Percentiles rank a stretch among this genome's conserved stretches.
phyloP scores from a whole-genome alignment of 768 basidiomycete species.

The Cantharellus anzutake region DNA sequence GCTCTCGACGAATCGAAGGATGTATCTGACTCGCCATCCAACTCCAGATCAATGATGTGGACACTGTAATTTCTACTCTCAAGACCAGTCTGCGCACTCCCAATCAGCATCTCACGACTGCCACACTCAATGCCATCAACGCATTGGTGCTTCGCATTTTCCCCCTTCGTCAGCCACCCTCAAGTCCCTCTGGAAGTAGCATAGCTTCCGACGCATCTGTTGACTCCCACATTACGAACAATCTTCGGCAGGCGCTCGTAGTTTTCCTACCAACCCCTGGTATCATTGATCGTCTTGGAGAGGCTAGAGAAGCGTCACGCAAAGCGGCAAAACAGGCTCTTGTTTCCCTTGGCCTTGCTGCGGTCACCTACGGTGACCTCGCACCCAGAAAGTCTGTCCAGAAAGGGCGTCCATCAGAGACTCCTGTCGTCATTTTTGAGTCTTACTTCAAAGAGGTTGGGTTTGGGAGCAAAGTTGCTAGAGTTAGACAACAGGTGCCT shows the following conservation, averaged over 20 bases:
- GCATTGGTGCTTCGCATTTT: conserved; percentile 41
- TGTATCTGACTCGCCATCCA: no score
- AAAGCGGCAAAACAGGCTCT: conserved; percentile 58
- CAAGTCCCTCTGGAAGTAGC: conserved; percentile 18
- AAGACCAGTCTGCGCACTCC: conserved; percentile 60
- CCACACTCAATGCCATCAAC: conserved; percentile 52
- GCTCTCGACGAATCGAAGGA: no score
- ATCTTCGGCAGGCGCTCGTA: conserved; percentile 45
- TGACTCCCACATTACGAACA: conserved; percentile 28
- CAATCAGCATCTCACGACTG: conserved; percentile 65
- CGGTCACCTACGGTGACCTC: conserved; percentile 37
- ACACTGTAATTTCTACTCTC: conserved; percentile 45
- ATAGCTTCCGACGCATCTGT: background rate
- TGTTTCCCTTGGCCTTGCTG: conserved; percentile 53
- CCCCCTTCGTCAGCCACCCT: conserved; percentile 25
- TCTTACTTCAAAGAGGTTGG: conserved; percentile 51
- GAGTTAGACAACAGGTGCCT: conserved; percentile 65
- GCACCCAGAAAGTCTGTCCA: conserved; percentile 15
- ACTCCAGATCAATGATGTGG: conserved; percentile 51
- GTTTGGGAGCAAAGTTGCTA: conserved; percentile 65
- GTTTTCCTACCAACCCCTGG: conserved; percentile 61
- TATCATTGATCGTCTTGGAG: conserved; percentile 67
- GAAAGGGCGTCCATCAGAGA: conserved; percentile 31
- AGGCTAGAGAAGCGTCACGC: conserved; percentile 48
- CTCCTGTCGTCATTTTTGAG: conserved; percentile 52